Evolutionary conservation across 257 asterid genomes (phyloP), one percentile per base, ranked within the genome.

Genomic region (Salvia splendens): DNA sequence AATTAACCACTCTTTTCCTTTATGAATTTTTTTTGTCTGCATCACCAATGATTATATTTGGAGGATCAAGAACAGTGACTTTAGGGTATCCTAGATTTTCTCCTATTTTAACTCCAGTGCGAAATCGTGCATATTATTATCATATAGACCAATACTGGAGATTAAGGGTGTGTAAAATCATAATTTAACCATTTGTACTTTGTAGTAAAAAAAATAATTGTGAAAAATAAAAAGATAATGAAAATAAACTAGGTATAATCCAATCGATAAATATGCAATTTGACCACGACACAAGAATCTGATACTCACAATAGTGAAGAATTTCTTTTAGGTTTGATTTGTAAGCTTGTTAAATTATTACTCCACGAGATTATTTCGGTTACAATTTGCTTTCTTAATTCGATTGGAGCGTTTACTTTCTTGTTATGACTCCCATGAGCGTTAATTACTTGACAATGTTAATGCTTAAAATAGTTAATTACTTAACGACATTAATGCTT

Each of bases 371-470:
- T 47, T 30, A 28, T 67, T 67, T 43, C 65, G 41, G 72, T 43
- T 67, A 67, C 36, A 43, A n/a, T 8, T 12, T 15, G n/a, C 10
- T n/a, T 40, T n/a, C 12, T 63, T 41, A 15, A 50, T 17, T 62
- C 6, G 10, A 33, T 45, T 54, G 51, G 35, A 62, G 55, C 74
- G 56, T 61, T 61, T 70, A 36, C 24, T 51, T 61, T 43, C 5
- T 4, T 12, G 16, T 61, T 50, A 53, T 41, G 15, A 54, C 61
- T 28, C 61, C 12, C 9, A 0, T 36, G 40, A 28, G 41, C 40
- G 32, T 54, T 28, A 11, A 28, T 4, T 32, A 5, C 5, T 28
- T 0, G 9, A 8, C 28, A 20, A 9, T 32, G 2, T 53, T 53
- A 53, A 52, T 52, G 16, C 3, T 50, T 9, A 17, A 16, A 50